phyloP scores from a whole-genome alignment of 78 protist species.

The Creolimax fragrantissima region DNA sequence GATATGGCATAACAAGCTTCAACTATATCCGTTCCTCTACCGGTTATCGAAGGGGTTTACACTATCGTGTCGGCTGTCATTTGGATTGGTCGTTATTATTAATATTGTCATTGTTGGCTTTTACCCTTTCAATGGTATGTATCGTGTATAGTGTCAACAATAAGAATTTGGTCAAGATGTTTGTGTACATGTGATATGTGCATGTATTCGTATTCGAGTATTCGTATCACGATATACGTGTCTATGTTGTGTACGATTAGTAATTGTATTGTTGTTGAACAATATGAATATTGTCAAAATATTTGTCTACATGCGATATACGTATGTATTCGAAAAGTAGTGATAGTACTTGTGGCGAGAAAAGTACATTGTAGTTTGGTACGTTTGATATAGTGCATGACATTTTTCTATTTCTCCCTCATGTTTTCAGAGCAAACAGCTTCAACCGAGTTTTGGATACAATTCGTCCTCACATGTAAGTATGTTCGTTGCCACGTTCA shows the following conservation, averaged over 20 bases:
- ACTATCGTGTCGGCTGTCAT: neutral
- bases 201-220: neutral
- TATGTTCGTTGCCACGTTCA: no score
- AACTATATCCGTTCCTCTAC: neutral
- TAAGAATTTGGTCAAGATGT: no score
- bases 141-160: no score
- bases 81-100: neutral
- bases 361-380: no score
- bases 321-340: neutral
- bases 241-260: no score
- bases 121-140: conserved; percentile 14
- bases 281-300: no score
- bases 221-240: neutral
- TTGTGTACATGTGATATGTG: neutral
- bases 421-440: neutral
- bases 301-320: neutral
- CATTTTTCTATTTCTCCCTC: no score
- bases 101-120: neutral
- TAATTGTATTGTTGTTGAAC: no score
- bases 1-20: conserved; percentile 27
- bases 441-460: neutral
- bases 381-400: no score
- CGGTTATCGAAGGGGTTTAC: neutral
- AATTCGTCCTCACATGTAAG: neutral
- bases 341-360: no score